Evolutionary conservation across 805 yeast species (phyloP), one percentile per base, ranked within the genome.

Genomic region (Starmerella stigmatis): DNA sequence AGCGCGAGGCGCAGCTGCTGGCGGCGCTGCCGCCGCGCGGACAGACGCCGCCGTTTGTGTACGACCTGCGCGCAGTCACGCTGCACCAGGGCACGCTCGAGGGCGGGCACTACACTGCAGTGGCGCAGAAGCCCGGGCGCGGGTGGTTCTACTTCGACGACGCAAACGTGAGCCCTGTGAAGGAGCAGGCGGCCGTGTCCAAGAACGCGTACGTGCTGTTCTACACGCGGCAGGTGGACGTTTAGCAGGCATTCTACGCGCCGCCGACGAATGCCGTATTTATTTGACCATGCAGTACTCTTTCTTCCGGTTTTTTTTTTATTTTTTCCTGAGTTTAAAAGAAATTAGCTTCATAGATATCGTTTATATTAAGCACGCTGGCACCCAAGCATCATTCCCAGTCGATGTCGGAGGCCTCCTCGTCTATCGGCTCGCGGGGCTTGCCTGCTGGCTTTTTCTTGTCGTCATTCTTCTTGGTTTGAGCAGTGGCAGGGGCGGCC

Each of bases 91-190:
- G 96, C 11, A 78, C 81, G 31, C 68, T 88, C 30, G 74, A 78
- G 33, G 82, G 88, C 8, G 96, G 96, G 0, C 96, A 88, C 62
- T 88, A 88, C 62, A 88, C 96, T 0, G 67, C 94, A 1, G 83
- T 70, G 58, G 89, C 84, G 4, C 66, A 76, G 58, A 84, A 84
- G 56, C 78, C 77, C 21, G 60, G 63, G 58, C 31, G 50, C 42
- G 81, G 78, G 1, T 86, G 95, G 95, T 77, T 83, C 56, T 75
- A 78, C 49, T 86, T 79, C 61, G 95, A 86, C 61, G 96, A 86
- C 61, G 72, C 83, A 0, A 73, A 71, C 45, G 79, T 81, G n/a
- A 67, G 74, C 22, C 72, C 67, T 46, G 65, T 70, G 16, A 60
- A 65, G 9, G 66, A 61, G 29, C 73, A 73, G 36, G 59, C 54